Conservation (phyloP, 495 filamentous ascomycete genomes). For the Ascodesmis nigricans region DNA sequence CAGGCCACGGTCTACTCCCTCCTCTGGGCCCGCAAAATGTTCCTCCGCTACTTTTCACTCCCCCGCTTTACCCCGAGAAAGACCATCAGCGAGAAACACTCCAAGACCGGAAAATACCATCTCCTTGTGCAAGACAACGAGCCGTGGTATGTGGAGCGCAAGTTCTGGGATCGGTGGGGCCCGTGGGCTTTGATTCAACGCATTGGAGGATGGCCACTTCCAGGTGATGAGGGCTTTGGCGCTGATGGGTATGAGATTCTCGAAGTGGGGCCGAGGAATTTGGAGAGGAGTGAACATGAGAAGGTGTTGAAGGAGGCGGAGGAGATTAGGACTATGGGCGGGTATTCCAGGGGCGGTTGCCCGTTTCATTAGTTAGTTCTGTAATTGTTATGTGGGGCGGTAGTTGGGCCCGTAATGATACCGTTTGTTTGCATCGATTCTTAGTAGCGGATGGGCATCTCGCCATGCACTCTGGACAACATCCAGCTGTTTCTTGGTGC, state of each 20-base stretch:
- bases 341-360: constrained; percentile 30
- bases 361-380: too few relatives aligned
- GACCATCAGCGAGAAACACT: constrained; percentile 24
- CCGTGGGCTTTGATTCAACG: constrained; percentile 29
- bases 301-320: constrained; percentile 26
- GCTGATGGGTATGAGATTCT: constrained; percentile 32
- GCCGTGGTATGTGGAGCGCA: constrained; percentile 39
- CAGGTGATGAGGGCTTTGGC: constrained; percentile 33
- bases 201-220: constrained; percentile 29
- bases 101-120: constrained; percentile 28
- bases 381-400: too few relatives aligned
- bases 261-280: constrained; percentile 34
- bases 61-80: constrained; percentile 30
- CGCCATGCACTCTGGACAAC: too few relatives aligned
- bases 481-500: too few relatives aligned
- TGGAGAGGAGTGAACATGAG: constrained; percentile 32
- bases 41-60: constrained; percentile 32
- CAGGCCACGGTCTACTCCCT: constrained; percentile 24
- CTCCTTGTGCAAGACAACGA: constrained; percentile 27
- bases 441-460: too few relatives aligned
- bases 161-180: constrained; percentile 32
- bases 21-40: constrained; percentile 28
- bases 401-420: too few relatives aligned
- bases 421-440: too few relatives aligned
- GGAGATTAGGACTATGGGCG: constrained; percentile 20